A percentile compares a stretch with the other conserved stretches of the same genome.
Evolutionary conservation across 116 monocot species (phyloP).

Genomic region (Trichopus zeylanicus): DNA sequence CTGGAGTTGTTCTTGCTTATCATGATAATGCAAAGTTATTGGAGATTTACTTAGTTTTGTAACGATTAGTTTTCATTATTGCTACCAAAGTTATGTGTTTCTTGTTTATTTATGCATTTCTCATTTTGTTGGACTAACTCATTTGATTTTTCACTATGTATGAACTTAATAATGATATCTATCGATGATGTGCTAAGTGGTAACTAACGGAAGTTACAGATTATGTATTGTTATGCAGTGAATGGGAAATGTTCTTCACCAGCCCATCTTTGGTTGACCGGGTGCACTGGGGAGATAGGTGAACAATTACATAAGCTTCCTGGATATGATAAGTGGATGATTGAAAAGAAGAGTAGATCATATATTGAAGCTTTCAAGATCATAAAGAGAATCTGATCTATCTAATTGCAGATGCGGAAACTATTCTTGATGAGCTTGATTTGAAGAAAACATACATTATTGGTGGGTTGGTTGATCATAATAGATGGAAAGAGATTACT

Average conservation of each 20-base stretch:
- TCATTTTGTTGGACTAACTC: not conserved
- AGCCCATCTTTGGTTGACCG: conserved; percentile 88
- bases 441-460: conserved; percentile 66
- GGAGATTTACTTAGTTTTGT: no score
- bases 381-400: conserved; percentile 82
- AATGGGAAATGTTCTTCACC: conserved; percentile 74
- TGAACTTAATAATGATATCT: not conserved
- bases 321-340: conserved; percentile 84
- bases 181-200: not conserved
- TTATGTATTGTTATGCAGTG: conserved; percentile 96
- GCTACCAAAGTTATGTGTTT: no score
- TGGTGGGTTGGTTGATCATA: conserved; percentile 90
- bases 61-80: no score
- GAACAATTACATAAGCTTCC: conserved; percentile 56
- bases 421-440: conserved; percentile 75
- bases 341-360: conserved; percentile 65
- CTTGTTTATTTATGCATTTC: not conserved
- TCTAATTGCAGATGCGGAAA: conserved; percentile 88
- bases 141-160: not conserved
- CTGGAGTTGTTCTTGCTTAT: no score
- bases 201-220: conserved; percentile 57
- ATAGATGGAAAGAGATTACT: conserved; percentile 92
- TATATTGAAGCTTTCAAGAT: conserved; percentile 81
- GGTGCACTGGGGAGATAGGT: conserved; percentile 73
- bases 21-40: no score